A percentile compares a stretch with the other conserved stretches of the same genome.
phyloP scores from a whole-genome alignment of 2,329 filamentous ascomycete genomes.

The Pseudogymnoascus sp. region DNA sequence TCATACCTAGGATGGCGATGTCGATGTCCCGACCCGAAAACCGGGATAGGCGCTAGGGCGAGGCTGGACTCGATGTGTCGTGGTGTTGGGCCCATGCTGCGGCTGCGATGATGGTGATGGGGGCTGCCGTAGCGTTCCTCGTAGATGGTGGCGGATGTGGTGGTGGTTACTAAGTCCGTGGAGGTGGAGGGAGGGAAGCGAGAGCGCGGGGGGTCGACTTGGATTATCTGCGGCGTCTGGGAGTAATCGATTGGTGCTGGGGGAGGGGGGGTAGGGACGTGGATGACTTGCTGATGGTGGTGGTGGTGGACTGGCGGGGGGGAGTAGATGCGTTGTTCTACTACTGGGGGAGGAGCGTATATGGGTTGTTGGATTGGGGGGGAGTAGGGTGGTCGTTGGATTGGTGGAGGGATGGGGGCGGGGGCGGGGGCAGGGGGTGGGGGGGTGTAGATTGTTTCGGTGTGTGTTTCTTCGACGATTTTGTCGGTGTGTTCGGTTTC shows the following conservation, averaged over 20 bases:
- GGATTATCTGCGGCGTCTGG: background rate
- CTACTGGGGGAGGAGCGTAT: background rate
- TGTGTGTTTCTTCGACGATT: conserved; percentile 40
- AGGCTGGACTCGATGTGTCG: conserved; percentile 30
- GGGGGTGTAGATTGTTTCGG: conserved; percentile 34
- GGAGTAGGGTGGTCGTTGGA: background rate
- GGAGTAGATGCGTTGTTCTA: background rate
- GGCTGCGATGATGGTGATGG: conserved; percentile 24
- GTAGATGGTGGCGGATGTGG: conserved; percentile 27
- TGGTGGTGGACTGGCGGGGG: conserved; percentile 2
- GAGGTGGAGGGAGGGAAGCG: conserved; percentile 16
- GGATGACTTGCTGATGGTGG: conserved; percentile 15
- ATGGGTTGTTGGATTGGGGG: background rate
- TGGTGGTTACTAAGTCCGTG: conserved; percentile 38
- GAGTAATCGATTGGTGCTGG: conserved; percentile 10
- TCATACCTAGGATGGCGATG: conserved; percentile 16
- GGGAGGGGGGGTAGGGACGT: conserved; percentile 17
- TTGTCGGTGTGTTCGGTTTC: conserved; percentile 21
- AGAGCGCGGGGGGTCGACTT: background rate
- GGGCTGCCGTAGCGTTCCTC: conserved; percentile 17
- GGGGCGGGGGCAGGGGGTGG: conserved; percentile 14
- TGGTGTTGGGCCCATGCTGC: background rate
- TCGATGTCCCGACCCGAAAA: conserved; percentile 34
- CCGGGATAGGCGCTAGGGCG: conserved; percentile 27
- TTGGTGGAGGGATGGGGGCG: background rate